phyloP scores from a whole-genome alignment of 768 basidiomycete species.

The Epithele typhae region DNA sequence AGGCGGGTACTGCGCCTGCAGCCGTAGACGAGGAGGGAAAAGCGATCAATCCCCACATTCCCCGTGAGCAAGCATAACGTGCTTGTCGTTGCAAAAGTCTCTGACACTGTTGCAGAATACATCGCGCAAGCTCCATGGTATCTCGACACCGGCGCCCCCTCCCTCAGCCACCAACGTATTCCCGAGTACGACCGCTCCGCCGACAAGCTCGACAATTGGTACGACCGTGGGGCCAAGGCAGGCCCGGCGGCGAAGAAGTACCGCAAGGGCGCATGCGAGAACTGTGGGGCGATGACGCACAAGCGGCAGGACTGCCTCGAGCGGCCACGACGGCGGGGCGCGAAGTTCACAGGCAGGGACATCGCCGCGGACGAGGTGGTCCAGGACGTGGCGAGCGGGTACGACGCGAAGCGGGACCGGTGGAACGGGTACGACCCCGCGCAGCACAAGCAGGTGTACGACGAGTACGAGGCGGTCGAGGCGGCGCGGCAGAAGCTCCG shows the following conservation, averaged over 20 bases:
- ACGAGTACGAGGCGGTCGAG: constrained; percentile 93
- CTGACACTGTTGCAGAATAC: constrained; percentile 63
- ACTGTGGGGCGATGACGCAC: constrained; percentile 97
- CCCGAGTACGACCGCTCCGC: constrained; percentile 53
- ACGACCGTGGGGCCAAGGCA: constrained; percentile 78
- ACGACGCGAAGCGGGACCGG: constrained; percentile 92
- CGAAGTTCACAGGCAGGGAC: constrained; percentile 85
- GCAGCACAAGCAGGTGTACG: constrained; percentile 82
- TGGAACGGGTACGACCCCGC: constrained; percentile 98
- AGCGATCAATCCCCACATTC: constrained; percentile 98
- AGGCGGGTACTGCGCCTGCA: constrained; percentile 96
- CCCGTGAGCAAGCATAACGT: constrained; percentile 53
- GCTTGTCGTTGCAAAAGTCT: neutral
- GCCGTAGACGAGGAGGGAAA: constrained; percentile 93
- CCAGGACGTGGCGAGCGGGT: constrained; percentile 72
- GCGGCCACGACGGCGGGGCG: constrained; percentile 93
- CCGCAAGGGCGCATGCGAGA: constrained; percentile 97
- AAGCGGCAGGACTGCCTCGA: constrained; percentile 90
- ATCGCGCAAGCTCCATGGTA: constrained; percentile 99
- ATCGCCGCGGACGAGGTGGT: constrained; percentile 91
- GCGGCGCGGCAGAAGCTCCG: constrained; percentile 83
- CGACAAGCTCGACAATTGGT: constrained; percentile 84
- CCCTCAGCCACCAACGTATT: constrained; percentile 90
- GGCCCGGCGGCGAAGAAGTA: constrained; percentile 96
- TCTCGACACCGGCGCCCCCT: constrained; percentile 89